These are phyloP conservation scores for Diaporthe longicolla DNA, from an alignment of 2,329 filamentous ascomycete genomes.

Conservation along the genomic window DNA sequence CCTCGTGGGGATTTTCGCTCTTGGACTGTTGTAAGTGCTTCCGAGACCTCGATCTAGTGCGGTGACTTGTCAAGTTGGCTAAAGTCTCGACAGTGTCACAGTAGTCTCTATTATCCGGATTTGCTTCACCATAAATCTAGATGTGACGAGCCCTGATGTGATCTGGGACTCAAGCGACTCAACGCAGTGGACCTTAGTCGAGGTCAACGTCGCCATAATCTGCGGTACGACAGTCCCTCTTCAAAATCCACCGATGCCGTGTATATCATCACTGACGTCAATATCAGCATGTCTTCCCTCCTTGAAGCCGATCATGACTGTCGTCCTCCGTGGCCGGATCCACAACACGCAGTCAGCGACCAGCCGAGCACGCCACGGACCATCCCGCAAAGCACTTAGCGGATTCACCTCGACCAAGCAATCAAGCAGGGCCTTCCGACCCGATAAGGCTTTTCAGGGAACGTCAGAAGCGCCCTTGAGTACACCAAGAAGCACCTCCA, in stretches of 20 bases:
- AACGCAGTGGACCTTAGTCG: background rate
- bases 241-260: too few species aligned
- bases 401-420: background rate
- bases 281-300: constrained; percentile 1
- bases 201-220: constrained; percentile 1
- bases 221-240: background rate
- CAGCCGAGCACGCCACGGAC: background rate
- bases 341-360: background rate
- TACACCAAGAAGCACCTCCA: background rate
- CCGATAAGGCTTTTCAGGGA: background rate
- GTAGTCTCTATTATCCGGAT: background rate
- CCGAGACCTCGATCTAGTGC: background rate
- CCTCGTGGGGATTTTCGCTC: background rate
- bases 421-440: background rate
- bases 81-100: background rate
- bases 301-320: background rate
- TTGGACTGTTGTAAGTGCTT: background rate
- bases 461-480: background rate
- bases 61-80: too few species aligned
- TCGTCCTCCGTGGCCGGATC: background rate
- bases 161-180: background rate
- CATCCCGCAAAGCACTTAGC: background rate
- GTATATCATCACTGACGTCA: background rate
- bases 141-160: background rate
- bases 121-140: background rate